Base-by-base conservation (phyloP, 768 basidiomycete genomes). In the Paxillus involutus region DNA sequence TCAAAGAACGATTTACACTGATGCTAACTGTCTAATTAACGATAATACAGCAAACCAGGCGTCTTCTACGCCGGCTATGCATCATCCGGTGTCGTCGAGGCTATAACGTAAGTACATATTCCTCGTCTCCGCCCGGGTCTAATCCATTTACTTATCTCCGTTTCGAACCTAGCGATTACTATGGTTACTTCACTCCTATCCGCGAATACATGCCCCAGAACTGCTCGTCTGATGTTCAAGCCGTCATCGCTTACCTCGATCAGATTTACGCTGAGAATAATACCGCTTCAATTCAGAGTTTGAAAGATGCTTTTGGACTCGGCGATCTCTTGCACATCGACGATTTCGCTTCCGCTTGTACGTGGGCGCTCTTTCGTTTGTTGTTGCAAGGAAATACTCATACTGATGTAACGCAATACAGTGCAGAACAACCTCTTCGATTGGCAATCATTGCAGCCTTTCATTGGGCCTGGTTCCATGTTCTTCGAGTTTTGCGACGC, bases 161-260 rank as follows among this genome's bases (percentile, higher is more conserved):
- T 21, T 17, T 45, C 33, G 11, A 47, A 32, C 35, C 11, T 32
- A 67, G 65, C 13, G 54, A 67, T n/a, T 64, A 52, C 42, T 59
- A 61, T 24, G 74, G 73, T 57, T 91, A 89, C 62, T 89, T 86
- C 66, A 86, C 88, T 55, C 87, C 87, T 12, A 80, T 87, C 59
- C 81, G 81, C 14, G 73, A 80, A 59, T 71, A 81, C 61, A 89
- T 88, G 85, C 83, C 87, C 2, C 58, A 59, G 57, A 90, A 91
- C 66, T 91, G 89, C 69, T 88, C 86, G 8, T 79, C 85, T 0
- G 89, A 91, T 61, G 77, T 89, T 30, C 72, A 86, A 64, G 78
- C 78, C 5, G 86, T 85, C 14, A 77, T 89, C 49, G 62, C 77
- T 6, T 77, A 86, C 59, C 70, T 89, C 37, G 88, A 89, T 62